These are phyloP conservation scores for Fraxinus anomala DNA, from an alignment of 257 asterid species.

Conservation along the genomic window DNA sequence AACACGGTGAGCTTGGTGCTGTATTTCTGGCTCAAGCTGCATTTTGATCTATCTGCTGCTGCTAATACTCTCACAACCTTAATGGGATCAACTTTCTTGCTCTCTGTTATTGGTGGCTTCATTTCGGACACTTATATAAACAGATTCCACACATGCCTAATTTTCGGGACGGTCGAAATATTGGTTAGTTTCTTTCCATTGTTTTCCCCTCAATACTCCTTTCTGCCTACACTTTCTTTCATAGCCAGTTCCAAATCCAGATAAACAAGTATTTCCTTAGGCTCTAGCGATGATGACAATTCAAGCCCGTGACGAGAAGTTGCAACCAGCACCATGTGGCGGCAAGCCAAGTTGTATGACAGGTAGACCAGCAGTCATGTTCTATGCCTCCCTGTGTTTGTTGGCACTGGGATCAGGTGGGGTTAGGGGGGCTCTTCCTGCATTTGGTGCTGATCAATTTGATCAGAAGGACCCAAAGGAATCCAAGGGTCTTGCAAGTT, in stretches of 20 bases:
- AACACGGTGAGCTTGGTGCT: conserved; percentile 69
- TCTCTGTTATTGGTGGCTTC: conserved; percentile 69
- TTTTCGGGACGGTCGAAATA: conserved; percentile 62
- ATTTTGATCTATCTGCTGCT: conserved; percentile 44
- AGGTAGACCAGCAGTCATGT: conserved; percentile 50
- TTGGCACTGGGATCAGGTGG: conserved; percentile 70
- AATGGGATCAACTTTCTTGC: conserved; percentile 86
- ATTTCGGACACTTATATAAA: conserved; percentile 69
- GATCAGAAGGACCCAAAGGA: conserved; percentile 57
- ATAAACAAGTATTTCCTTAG: conserved; percentile 23
- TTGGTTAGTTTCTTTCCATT: conserved; percentile 33
- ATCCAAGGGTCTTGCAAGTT: conserved; percentile 55
- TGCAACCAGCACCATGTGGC: conserved; percentile 50
- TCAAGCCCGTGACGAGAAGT: conserved; percentile 45
- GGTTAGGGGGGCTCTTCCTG: conserved; percentile 60
- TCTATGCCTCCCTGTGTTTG: conserved; percentile 52
- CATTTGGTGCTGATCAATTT: conserved; percentile 80
- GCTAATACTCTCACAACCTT: conserved; percentile 76
- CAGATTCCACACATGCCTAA: conserved; percentile 55
- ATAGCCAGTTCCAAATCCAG: neutral
- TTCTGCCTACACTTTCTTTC: neutral
- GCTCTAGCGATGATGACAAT: conserved; percentile 60
- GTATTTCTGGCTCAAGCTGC: conserved; percentile 48
- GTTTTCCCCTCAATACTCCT: neutral
- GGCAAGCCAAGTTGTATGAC: conserved; percentile 46